Evolutionary conservation across 441 rosid genomes (phyloP).

Genomic region (Populus tomentosa): DNA sequence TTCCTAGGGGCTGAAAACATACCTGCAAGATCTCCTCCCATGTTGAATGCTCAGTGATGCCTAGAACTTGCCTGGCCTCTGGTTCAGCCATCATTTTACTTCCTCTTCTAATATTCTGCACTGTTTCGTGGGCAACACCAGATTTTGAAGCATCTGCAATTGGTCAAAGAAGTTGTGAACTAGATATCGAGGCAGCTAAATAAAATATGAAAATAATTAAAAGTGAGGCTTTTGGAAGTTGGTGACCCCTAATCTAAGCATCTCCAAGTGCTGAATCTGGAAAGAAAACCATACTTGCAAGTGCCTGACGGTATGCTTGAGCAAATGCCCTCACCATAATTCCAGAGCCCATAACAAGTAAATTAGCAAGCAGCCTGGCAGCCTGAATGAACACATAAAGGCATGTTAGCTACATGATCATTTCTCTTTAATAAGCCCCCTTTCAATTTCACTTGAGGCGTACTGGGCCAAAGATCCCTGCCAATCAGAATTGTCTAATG

Average conservation of each 20-base stretch:
- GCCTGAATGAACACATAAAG: slow-evolving; percentile 36
- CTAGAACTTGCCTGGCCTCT: slow-evolving; percentile 83
- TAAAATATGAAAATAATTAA: background rate
- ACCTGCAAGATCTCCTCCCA: slow-evolving; percentile 79
- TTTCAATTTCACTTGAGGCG: background rate
- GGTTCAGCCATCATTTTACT: slow-evolving; percentile 61
- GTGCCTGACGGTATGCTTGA: slow-evolving; percentile 81
- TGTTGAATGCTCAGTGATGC: slow-evolving; percentile 51
- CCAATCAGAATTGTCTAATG: background rate
- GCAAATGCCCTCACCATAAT: slow-evolving; percentile 45
- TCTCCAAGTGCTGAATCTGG: background rate
- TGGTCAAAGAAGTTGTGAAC: background rate
- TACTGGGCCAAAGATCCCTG: background rate
- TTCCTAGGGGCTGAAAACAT: background rate
- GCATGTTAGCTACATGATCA: background rate
- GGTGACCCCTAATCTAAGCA: background rate
- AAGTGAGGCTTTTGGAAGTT: background rate
- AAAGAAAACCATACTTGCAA: slow-evolving; percentile 46
- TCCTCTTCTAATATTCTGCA: slow-evolving; percentile 59
- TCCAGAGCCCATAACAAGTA: slow-evolving; percentile 62
- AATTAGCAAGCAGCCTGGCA: slow-evolving; percentile 49
- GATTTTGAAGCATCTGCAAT: slow-evolving; percentile 70
- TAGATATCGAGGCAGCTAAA: background rate
- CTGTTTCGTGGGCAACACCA: slow-evolving; percentile 71
- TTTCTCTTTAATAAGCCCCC: background rate